Base-by-base conservation (phyloP, 148 eudicot genomes). In the Polygonum aviculare region DNA sequence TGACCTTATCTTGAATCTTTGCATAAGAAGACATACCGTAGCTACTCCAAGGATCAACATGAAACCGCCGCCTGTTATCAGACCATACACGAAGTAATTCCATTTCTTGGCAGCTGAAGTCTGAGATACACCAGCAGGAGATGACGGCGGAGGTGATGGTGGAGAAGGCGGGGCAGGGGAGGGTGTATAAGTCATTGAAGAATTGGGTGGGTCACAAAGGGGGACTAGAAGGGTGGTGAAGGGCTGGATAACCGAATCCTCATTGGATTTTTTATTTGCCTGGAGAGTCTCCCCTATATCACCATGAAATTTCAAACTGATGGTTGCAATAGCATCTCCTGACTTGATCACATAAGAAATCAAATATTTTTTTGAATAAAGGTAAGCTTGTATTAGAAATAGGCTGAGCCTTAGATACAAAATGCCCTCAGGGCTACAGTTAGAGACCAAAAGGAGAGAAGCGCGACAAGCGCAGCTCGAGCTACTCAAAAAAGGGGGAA, bases 151-250 rank as follows among this genome's bases (percentile, higher is more conserved):
- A 7, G 82, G 16, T 26, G 60, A 12, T 5, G 81, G 19, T 14
- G 85, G 50, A 12, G 84, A 40, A 2, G 82, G 62, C 0, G 85
- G 81, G 11, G 91, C 82, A 22, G 90, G 87, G 1, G 84, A 79
- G 12, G 78, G 82, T 14, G 76, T 81, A 26, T 63, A 19, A 12
- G 80, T 76, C 57, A 77, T 81, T 21, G 92, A 86, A 41, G 78
- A 80, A 44, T 85, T 80, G 3, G 94, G 97, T 21, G 90, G 88
- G 21, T 48, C 75, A 72, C 78, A 81, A 3, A 95, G 85, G 12
- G 98, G 96, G 75, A 95, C 77, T 45, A 95, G 80, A 76, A 95
- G 86, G 74, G 93, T 90, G 14, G 97, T 90, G 5, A 81, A 85
- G 2, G 93, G 90, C 11, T 79, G 76, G 47, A 95, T 86, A 31